Evolutionary conservation across 371 early-diverging fungal species (phyloP), one percentile per base, ranked within the genome.

Genomic region (Lichtheimia hyalospora): DNA sequence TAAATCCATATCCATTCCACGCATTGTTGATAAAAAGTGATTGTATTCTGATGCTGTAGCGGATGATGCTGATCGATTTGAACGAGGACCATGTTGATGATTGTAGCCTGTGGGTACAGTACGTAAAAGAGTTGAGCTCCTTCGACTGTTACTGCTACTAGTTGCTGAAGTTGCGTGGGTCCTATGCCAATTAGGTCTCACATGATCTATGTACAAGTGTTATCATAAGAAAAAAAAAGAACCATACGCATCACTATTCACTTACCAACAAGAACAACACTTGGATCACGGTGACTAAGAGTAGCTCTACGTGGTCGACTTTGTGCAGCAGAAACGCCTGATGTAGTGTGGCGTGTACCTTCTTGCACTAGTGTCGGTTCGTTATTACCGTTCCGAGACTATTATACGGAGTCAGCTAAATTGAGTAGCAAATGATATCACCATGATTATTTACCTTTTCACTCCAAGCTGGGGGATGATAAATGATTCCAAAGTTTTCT

Each of bases 401-500:
- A 28, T 28, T 5, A 8, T 8, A 34, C 34, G 34, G 34, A 34
- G 34, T 34, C 34, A 34, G 34, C 5, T 34, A 34, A 34, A 34
- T 34, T 8, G 34, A 25, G 34, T 8, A 34, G 8, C 2, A 34
- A 8, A 34, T 34, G 34, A 34, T 34, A 34, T 34, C 34, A 34
- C 10, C 10, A 10, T 34, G 5, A 34, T 8, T 34, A 27, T 34
- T 52, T 34, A 53, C 18, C 40, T 40, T 53, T 40, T 53, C 53
- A 12, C 53, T 53, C 53, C 53, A 53, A 39, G 53, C 56, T 21
- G 81, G 86, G 15, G 88, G 69, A 57, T 75, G 60, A 71, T 96
- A 96, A 6, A 85, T 61, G 24, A 95, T 71, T 48, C 95, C 95
- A 74, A 95, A 92, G 62, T 92, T 86, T 23, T 90, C 86, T 62